Evolutionary conservation across 495 filamentous ascomycete species (phyloP).

Genomic region (Neurospora cerealis): DNA sequence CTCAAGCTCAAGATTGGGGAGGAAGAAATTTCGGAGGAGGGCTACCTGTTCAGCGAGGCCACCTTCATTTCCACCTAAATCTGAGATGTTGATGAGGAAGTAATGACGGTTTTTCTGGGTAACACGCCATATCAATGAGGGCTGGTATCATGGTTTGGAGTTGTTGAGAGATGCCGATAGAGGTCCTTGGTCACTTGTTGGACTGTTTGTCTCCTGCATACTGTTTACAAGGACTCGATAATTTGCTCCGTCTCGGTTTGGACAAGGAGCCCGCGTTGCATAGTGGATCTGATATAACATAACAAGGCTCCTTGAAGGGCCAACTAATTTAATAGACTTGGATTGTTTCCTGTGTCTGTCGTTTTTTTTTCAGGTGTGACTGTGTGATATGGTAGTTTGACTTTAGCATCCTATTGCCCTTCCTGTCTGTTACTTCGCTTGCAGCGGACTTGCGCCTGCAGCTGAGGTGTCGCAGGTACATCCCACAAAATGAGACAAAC

Average conservation of each 20-base stretch:
- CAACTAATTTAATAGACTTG: background rate
- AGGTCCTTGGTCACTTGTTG: slow-evolving; percentile 1
- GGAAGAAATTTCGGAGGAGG: slow-evolving; percentile 64
- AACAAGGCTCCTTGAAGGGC: background rate
- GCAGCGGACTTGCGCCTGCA: too few species aligned
- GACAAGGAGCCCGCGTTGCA: background rate
- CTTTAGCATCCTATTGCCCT: background rate
- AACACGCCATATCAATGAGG: background rate
- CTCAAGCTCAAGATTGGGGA: slow-evolving; percentile 79
- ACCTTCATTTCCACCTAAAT: slow-evolving; percentile 69
- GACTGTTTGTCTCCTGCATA: background rate
- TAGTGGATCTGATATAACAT: background rate
- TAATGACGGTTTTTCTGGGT: slow-evolving; percentile 1
- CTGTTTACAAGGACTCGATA: slow-evolving; percentile 3
- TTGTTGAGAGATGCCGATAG: slow-evolving; percentile 6
- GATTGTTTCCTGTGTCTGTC: background rate
- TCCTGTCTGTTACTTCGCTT: background rate
- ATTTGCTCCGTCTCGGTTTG: background rate
- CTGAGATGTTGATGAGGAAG: background rate
- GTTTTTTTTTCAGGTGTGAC: background rate
- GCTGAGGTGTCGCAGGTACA: too few species aligned
- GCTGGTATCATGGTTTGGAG: slow-evolving; percentile 2
- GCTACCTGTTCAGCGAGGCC: slow-evolving; percentile 69
- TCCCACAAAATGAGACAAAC: too few species aligned
- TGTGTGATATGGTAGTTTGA: background rate